Base-by-base conservation (phyloP, 208 protist species). In the Strigomonas culicis region DNA sequence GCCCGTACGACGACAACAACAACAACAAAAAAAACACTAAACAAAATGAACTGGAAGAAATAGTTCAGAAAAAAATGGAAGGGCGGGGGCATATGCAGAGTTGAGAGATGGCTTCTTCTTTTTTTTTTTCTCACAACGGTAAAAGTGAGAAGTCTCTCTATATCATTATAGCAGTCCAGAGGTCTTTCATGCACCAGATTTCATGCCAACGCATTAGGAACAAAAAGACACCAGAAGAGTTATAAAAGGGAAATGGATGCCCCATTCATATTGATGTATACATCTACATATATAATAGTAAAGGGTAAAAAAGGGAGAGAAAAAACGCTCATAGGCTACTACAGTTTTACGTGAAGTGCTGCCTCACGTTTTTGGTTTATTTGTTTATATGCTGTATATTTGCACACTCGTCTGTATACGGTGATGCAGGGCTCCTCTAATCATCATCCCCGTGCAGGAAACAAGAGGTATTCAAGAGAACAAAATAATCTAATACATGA, bases 401-500 rank as follows among this genome's bases (percentile, higher is more conserved):
- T n/a, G n/a, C n/a, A n/a, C n/a, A n/a, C n/a, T n/a, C n/a, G n/a
- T n/a, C n/a, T n/a, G n/a, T n/a, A n/a, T n/a, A n/a, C n/a, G n/a
- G n/a, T n/a, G n/a, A n/a, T n/a, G n/a, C n/a, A n/a, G n/a, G n/a
- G n/a, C n/a, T n/a, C n/a, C n/a, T n/a, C n/a, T n/a, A n/a, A n/a
- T n/a, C n/a, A n/a, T n/a, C n/a, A n/a, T n/a, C n/a, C n/a, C n/a
- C n/a, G n/a, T n/a, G n/a, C n/a, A n/a, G n/a, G n/a, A n/a, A n/a
- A 10, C n/a, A 8, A 21, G 49, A 13, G 24, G 49, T 55, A 22
- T 55, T 55, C 27, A 55, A 55, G 10, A 55, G 49, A 19, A 49
- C 19, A 63, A 86, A 86, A 62, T 86, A 86, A 43, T 79, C 68
- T 4, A 82, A 51, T 8, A 72, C 73, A 13, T 58, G 34, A 19